A percentile compares a stretch with the other conserved stretches of the same genome.
Conservation (phyloP, 768 basidiomycete species). For the Pleurotus salmoneostramineus region DNA sequence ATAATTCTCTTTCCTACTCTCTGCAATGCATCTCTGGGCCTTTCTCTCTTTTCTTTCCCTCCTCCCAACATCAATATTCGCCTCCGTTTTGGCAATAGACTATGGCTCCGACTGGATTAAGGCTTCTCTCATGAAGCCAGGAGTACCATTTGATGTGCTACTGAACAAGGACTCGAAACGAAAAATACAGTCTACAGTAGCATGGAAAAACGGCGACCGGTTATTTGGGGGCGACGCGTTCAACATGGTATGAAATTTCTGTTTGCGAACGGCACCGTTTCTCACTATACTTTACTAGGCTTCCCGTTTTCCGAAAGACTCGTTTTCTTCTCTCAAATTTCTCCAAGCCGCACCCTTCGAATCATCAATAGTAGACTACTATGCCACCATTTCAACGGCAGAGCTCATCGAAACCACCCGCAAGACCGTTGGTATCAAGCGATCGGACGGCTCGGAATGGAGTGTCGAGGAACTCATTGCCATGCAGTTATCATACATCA, state of each 20-base stretch:
- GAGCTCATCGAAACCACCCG: conserved; percentile 52
- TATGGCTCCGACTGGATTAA: conserved; percentile 99
- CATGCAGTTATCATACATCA: conserved; percentile 91
- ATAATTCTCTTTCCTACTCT: conserved; percentile 9
- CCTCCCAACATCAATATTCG: conserved; percentile 44
- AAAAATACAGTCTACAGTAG: conserved; percentile 87
- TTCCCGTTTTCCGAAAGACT: conserved; percentile 85
- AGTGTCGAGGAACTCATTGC: conserved; percentile 86
- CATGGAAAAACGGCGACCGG: conserved; percentile 89
- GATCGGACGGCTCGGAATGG: conserved; percentile 68
- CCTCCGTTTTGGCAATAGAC: conserved; percentile 92
- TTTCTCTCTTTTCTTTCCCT: conserved; percentile 32
- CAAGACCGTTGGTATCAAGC: conserved; percentile 55
- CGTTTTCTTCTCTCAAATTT: conserved; percentile 82
- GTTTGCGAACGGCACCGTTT: neutral
- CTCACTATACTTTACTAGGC: conserved; percentile 47
- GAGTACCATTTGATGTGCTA: conserved; percentile 91
- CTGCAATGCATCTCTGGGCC: conserved; percentile 36
- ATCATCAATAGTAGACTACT: conserved; percentile 57
- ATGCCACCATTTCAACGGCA: conserved; percentile 49
- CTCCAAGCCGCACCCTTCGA: conserved; percentile 70
- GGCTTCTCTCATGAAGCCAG: conserved; percentile 92
- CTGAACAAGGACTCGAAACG: conserved; percentile 96
- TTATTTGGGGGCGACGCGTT: conserved; percentile 88
- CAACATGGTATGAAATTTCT: conserved; percentile 62